Conservation (phyloP, 2,329 filamentous ascomycete genomes). For the Magnaporthales sp. region DNA sequence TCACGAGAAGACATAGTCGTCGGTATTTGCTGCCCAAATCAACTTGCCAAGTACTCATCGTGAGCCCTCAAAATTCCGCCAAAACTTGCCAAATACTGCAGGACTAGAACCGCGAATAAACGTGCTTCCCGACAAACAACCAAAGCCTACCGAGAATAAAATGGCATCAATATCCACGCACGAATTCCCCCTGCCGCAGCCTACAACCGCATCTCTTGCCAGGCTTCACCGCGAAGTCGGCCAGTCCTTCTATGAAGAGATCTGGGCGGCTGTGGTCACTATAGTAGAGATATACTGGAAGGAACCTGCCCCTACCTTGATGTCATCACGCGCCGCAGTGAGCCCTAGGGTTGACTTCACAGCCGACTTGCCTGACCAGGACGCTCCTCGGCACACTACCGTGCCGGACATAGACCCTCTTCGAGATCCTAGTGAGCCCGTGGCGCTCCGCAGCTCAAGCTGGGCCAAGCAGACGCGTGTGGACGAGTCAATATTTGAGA, state of each 20-base stretch:
- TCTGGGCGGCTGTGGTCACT: neutral
- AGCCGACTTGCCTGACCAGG: neutral
- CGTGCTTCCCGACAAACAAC: neutral
- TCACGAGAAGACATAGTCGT: neutral
- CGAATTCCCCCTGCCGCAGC: neutral
- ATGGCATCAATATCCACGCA: neutral
- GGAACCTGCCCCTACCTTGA: neutral
- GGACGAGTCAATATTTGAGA: neutral
- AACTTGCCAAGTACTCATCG: neutral
- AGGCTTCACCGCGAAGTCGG: neutral
- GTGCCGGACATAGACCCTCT: neutral
- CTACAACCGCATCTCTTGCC: neutral
- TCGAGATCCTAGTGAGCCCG: neutral
- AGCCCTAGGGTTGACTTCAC: neutral
- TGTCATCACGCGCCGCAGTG: neutral
- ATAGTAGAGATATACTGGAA: neutral
- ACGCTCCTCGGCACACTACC: neutral
- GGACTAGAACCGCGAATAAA: neutral
- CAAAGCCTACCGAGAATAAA: too few relatives aligned
- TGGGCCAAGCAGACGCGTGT: neutral
- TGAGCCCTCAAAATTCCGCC: neutral
- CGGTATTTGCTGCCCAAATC: neutral
- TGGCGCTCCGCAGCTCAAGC: neutral
- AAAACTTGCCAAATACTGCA: neutral
- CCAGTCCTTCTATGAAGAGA: neutral